These are phyloP conservation scores for Paxillus ammoniavirescens DNA, from an alignment of 768 basidiomycete genomes.

Conservation along the genomic window DNA sequence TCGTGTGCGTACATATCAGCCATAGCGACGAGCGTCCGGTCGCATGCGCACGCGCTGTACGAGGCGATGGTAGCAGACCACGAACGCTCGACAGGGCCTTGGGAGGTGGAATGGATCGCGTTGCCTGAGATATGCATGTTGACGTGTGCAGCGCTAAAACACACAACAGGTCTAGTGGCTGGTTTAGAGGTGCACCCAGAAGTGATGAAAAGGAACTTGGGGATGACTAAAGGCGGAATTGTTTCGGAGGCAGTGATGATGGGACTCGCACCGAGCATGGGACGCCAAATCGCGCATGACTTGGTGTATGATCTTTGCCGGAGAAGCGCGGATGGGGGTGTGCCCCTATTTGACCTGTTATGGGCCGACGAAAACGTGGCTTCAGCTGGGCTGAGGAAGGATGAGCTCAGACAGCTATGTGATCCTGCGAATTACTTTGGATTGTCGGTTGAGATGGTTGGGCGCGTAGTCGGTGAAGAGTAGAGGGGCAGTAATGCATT, in stretches of 20 bases:
- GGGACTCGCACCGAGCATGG: constrained; percentile 40
- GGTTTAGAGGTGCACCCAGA: constrained; percentile 42
- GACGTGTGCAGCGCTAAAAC: constrained; percentile 38
- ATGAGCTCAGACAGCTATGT: constrained; percentile 33
- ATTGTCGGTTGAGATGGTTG: constrained; percentile 29
- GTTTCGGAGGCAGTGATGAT: constrained; percentile 50
- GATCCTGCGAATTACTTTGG: constrained; percentile 41
- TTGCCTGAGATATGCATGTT: constrained; percentile 44
- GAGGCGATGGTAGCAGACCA: constrained; percentile 51
- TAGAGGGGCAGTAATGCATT: background rate
- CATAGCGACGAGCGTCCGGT: constrained; percentile 40
- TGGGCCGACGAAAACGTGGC: constrained; percentile 26
- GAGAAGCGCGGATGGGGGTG: constrained; percentile 22
- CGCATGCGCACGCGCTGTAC: constrained; percentile 38
- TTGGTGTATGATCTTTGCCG: constrained; percentile 43
- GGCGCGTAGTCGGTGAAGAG: constrained; percentile 8
- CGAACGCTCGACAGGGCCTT: constrained; percentile 47
- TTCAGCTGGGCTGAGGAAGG: constrained; percentile 22
- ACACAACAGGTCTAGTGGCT: constrained; percentile 34
- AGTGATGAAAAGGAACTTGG: constrained; percentile 40
- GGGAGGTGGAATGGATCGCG: constrained; percentile 52
- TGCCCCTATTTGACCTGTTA: constrained; percentile 34
- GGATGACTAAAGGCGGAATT: constrained; percentile 39
- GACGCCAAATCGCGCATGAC: constrained; percentile 46
- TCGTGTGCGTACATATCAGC: constrained; percentile 45